phyloP scores from a whole-genome alignment of 106 monocot species.

The Gastrodia elata region DNA sequence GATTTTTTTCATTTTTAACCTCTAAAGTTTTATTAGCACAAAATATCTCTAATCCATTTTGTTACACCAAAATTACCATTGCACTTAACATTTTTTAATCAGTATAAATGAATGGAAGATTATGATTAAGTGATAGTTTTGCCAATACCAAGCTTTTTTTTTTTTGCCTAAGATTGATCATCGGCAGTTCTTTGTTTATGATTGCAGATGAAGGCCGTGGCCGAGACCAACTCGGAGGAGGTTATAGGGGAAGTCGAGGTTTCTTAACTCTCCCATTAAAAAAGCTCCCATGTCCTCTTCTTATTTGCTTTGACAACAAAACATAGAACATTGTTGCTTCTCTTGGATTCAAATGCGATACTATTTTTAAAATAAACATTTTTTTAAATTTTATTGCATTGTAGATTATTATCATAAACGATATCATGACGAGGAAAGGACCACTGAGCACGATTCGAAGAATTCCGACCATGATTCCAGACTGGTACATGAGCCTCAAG shows the following conservation, averaged over 20 bases:
- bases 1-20: too few relatives aligned
- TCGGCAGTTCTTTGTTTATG: slow-evolving; percentile 8
- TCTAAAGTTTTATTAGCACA: too few relatives aligned
- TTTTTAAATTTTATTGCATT: neutral
- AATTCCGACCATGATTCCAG: slow-evolving; percentile 45
- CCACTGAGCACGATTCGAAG: slow-evolving; percentile 48
- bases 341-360: neutral
- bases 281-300: neutral
- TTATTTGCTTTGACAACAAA: neutral
- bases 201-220: slow-evolving; percentile 66
- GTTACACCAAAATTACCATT: too few relatives aligned
- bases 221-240: slow-evolving; percentile 37
- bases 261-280: neutral
- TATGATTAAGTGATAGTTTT: too few relatives aligned
- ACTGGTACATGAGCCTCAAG: slow-evolving; percentile 18
- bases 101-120: too few relatives aligned
- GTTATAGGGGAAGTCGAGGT: slow-evolving; percentile 54
- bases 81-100: too few relatives aligned
- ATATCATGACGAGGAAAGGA: slow-evolving; percentile 61
- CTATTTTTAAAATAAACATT: neutral
- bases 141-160: too few relatives aligned
- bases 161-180: too few relatives aligned
- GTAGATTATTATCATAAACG: slow-evolving; percentile 68
- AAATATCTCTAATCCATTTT: too few relatives aligned
- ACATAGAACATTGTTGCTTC: neutral